These are phyloP conservation scores for Penstemon newberryi DNA, from an alignment of 257 asterid species.

Conservation along the genomic window DNA sequence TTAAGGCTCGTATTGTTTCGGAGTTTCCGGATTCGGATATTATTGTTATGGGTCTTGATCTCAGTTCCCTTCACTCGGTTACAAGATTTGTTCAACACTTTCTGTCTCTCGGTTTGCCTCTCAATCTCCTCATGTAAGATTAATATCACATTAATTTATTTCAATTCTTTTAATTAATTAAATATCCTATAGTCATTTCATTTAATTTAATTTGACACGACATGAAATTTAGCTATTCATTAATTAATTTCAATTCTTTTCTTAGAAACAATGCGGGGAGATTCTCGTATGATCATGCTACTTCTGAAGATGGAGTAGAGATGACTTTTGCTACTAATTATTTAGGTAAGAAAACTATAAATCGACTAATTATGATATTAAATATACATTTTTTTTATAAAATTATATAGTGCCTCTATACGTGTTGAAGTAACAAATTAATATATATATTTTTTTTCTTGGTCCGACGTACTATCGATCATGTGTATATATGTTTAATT, in stretches of 20 bases:
- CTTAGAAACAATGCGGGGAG: slow-evolving; percentile 95
- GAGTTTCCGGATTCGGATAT: slow-evolving; percentile 72
- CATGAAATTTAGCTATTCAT: not conserved
- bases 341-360: slow-evolving; percentile 45
- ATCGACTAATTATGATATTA: too few relatives aligned
- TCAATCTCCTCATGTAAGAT: slow-evolving; percentile 78
- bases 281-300: slow-evolving; percentile 71
- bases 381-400: not conserved
- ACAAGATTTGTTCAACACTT: slow-evolving; percentile 66
- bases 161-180: not conserved
- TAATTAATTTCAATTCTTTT: not conserved
- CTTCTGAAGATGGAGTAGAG: slow-evolving; percentile 93
- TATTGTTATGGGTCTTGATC: slow-evolving; percentile 77
- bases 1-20: slow-evolving; percentile 54
- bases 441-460: not conserved
- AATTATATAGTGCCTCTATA: not conserved
- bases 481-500: too few relatives aligned
- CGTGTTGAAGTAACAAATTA: too few relatives aligned
- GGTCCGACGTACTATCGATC: too few relatives aligned
- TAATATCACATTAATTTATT: too few relatives aligned
- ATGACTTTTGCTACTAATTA: slow-evolving; percentile 95
- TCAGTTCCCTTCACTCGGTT: slow-evolving; percentile 74
- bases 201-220: not conserved
- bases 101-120: slow-evolving; percentile 63
- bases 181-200: not conserved